phyloP scores from a whole-genome alignment of 192 early-diverging fungal species.

The Pilobolus umbonatus region DNA sequence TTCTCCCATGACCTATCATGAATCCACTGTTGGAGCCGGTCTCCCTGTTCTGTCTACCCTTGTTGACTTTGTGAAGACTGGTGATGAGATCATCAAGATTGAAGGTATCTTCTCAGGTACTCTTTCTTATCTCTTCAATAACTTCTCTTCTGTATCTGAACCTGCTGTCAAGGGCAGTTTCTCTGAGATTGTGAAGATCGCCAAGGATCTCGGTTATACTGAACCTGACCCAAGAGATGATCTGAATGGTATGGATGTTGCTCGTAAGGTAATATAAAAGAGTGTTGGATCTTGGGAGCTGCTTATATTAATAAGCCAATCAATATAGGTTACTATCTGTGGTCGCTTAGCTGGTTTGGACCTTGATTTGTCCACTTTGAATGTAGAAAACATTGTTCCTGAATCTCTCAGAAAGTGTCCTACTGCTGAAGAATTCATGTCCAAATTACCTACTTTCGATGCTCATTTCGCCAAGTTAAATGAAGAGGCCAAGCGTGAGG shows the following conservation, averaged over 20 bases:
- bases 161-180: conserved; percentile 56
- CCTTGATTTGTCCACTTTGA: conserved; percentile 70
- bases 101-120: conserved; percentile 99
- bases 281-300: background rate
- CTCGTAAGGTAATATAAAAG: conserved; percentile 72
- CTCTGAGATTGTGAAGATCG: conserved; percentile 85
- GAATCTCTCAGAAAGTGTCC: conserved; percentile 65
- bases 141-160: conserved; percentile 68
- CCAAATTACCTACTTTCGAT: conserved; percentile 79
- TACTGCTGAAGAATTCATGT: conserved; percentile 83
- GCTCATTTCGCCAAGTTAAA: conserved; percentile 85
- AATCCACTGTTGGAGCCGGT: conserved; percentile 96
- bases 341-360: conserved; percentile 82
- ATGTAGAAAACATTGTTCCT: conserved; percentile 97
- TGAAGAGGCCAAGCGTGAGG: conserved; percentile 61
- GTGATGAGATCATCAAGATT: conserved; percentile 87
- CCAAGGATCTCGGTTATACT: conserved; percentile 93
- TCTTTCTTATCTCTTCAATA: conserved; percentile 95
- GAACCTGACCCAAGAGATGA: conserved; percentile 99
- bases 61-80: conserved; percentile 84
- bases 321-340: conserved; percentile 65
- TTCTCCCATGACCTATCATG: conserved; percentile 76
- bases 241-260: conserved; percentile 98
- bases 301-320: background rate
- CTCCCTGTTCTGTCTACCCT: conserved; percentile 92